phyloP scores from a whole-genome alignment of 345 rosid genomes.

The Sapria himalayana region DNA sequence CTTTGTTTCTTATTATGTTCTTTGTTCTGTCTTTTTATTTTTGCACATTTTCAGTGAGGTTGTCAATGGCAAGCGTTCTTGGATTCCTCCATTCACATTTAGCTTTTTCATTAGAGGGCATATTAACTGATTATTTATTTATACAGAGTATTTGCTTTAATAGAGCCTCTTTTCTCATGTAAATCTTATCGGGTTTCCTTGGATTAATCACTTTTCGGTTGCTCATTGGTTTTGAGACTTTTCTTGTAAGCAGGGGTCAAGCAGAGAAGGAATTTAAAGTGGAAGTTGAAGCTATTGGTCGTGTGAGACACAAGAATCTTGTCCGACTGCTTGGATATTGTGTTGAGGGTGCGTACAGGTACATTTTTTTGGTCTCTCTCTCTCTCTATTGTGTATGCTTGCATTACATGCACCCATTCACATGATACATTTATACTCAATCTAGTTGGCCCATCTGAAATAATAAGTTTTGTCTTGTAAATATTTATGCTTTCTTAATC shows the following conservation, averaged over 20 bases:
- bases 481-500: constrained; percentile 1
- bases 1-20: neutral
- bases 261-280: constrained; percentile 95
- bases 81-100: too few species aligned
- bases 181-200: neutral
- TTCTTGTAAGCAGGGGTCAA: constrained; percentile 47
- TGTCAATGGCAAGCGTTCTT: too few species aligned
- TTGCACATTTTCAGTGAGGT: too few species aligned
- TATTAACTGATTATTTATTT: constrained; percentile 3
- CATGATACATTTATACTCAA: constrained; percentile 1
- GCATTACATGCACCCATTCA: too few species aligned
- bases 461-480: neutral
- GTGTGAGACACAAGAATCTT: constrained; percentile 87
- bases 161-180: neutral
- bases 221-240: constrained; percentile 5
- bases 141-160: neutral
- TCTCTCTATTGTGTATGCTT: too few species aligned
- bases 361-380: too few species aligned
- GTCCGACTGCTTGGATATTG: constrained; percentile 80
- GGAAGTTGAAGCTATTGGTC: constrained; percentile 85
- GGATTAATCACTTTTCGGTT: neutral
- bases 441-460: too few species aligned
- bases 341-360: constrained; percentile 95
- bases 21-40: neutral
- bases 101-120: too few species aligned